Conservation (phyloP, 177 flowering plant genomes). For the Telopea speciosissima region DNA sequence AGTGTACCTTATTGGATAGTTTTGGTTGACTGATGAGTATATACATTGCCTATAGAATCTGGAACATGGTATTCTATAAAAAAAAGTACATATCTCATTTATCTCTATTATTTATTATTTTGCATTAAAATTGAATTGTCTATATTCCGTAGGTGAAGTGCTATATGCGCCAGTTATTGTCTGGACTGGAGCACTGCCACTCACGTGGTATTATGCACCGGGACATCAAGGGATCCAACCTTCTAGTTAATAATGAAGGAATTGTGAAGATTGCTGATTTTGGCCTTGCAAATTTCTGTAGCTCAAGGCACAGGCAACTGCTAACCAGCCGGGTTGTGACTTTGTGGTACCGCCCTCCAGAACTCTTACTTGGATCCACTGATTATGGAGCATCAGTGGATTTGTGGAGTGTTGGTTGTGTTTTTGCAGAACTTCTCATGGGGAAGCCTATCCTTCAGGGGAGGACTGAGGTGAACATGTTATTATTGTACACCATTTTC, state of each 20-base stretch:
- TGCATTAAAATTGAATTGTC: not conserved
- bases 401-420: slow-evolving; percentile 98
- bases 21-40: not conserved
- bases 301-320: slow-evolving; percentile 47
- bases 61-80: not conserved
- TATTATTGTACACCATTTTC: not conserved
- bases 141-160: slow-evolving; percentile 62
- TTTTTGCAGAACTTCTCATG: slow-evolving; percentile 72
- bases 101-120: not conserved
- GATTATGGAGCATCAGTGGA: slow-evolving; percentile 83
- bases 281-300: slow-evolving; percentile 78
- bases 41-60: not conserved
- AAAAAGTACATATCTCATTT: not conserved
- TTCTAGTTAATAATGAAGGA: slow-evolving; percentile 82
- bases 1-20: not conserved
- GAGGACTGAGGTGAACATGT: slow-evolving; percentile 74
- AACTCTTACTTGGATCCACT: slow-evolving; percentile 82
- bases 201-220: slow-evolving; percentile 88
- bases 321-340: slow-evolving; percentile 96
- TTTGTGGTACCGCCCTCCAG: slow-evolving; percentile 98
- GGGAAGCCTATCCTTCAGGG: slow-evolving; percentile 88
- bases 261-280: slow-evolving; percentile 87
- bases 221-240: slow-evolving; percentile 91
- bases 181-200: slow-evolving; percentile 90
- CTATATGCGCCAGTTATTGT: slow-evolving; percentile 78